Evolutionary conservation across 2,329 filamentous ascomycete species (phyloP), one percentile per base, ranked within the genome.

Genomic region (Alternaria gaisen): DNA sequence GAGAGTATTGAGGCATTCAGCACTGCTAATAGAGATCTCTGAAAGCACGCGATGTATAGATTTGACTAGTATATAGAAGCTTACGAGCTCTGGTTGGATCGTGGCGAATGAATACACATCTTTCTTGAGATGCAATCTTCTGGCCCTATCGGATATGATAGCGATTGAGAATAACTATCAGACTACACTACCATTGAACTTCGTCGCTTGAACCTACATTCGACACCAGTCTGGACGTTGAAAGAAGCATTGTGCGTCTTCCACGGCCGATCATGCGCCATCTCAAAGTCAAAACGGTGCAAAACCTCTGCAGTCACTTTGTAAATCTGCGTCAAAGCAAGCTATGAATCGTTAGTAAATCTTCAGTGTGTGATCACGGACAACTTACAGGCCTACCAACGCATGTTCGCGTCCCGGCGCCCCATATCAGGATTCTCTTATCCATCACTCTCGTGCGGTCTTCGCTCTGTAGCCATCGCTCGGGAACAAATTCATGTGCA

Each of bases 381-480:
- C 53, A 60, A 53, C 74, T 77, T 52, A 84, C 81, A 63, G 82
- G 82, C 72, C 80, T 82, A 5, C 90, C 90, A 53, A 85, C 82
- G 69, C 90, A 92, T 2, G 89, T 91, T 67, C 89, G 80, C 16
- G 86, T 85, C 0, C 90, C 90, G 79, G 89, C 89, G 4, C 90
- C 90, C 74, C 91, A 92, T 66, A 40, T 50, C 2, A 58, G 42
- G n/a, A 54, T 54, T 18, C 50, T 30, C 32, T 38, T 58, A 14
- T 58, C 50, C 42, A 58, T 54, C 10, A 41, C 32, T 32, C 56
- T 34, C 24, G 56, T 54, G 4, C 50, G 56, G 16, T 58, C 50
- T 38, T 58, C 42, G 42, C 56, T 54, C 32, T 58, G 30, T 20
- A 58, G 32, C 56, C 56, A 58, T 28, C 48, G 41, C 32, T 58